Evolutionary conservation across 1,139 yeast genomes (phyloP), one percentile per base, ranked within the genome.

Genomic region (Nakaseomyces sp.): DNA sequence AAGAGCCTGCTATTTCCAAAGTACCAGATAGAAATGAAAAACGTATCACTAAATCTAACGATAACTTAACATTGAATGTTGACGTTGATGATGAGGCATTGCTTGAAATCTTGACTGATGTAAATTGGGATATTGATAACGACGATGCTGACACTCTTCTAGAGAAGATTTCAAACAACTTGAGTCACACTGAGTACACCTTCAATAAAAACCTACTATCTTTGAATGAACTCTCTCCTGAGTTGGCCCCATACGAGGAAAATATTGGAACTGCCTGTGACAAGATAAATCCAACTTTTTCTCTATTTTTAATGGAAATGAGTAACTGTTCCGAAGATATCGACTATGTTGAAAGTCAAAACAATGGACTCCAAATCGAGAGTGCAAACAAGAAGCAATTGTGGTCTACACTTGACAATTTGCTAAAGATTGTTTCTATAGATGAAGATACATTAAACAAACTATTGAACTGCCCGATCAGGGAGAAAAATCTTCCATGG

Each of bases 281-380:
- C 33, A 73, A 76, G 46, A 70, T 89, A 47, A 76, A 71, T 43
- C 76, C 79, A 0, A 60, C 72, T 18, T 60, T 80, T 45, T 73
- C 79, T 2, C 65, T 74, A 30, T 78, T 77, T 52, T 70, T 78
- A 10, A 77, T 80, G 60, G 76, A 79, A 52, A 62, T 80, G 43
- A 72, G 79, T 15, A 72, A 78, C 5, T 72, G 86, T 42, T 74
- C 80, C 3, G 77, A 77, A 6, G 91, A 84, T 48, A 77, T 88
- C 43, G 73, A 75, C 40, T 74, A 73, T 44, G 81, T 88, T 42
- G 96, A 88, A 58, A 70, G 72, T 37, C 85, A 84, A 56, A 80
- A 88, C 1, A 79, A 81, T 54, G 96, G 96, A 42, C 66, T 88
- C 28, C 96, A 89, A 64, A 83, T 88, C 3, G 82, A 81, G 54